These are phyloP conservation scores for Poteriospumella lacustris DNA, from an alignment of 108 stramenopile genomes.

Conservation along the genomic window DNA sequence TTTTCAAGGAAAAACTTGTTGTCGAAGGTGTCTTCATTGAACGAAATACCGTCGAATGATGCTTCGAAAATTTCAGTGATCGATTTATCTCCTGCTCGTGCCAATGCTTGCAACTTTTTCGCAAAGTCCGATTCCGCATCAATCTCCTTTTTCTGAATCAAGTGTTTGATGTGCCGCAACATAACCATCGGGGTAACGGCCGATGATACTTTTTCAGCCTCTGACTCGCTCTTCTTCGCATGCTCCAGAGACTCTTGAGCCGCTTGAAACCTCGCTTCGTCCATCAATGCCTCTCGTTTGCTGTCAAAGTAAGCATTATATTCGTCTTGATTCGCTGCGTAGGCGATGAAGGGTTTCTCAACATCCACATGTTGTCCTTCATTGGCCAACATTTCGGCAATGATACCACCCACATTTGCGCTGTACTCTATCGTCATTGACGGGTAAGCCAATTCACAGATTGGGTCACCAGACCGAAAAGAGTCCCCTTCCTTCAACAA, in stretches of 20 bases:
- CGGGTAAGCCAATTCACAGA: slow-evolving; percentile 7
- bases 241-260: background rate
- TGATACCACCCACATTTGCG: background rate
- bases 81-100: slow-evolving; percentile 2
- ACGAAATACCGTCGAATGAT: slow-evolving; percentile 1
- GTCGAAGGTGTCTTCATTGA: slow-evolving; percentile 5
- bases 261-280: background rate
- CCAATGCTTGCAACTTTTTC: background rate
- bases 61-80: slow-evolving; percentile 15
- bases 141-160: slow-evolving; percentile 8
- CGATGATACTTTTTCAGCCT: background rate
- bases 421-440: background rate
- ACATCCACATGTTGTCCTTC: background rate
- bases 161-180: background rate
- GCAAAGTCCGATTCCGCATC: background rate
- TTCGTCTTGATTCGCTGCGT: background rate
- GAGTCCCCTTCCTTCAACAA: slow-evolving; percentile 10
- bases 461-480: background rate
- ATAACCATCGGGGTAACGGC: no score
- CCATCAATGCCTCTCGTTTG: background rate
- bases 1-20: slow-evolving; percentile 7
- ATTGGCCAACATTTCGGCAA: background rate
- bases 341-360: background rate
- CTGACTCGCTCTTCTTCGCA: background rate
- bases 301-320: background rate